Conservation (phyloP, 805 yeast species). For the Ogataea ramenticola region DNA sequence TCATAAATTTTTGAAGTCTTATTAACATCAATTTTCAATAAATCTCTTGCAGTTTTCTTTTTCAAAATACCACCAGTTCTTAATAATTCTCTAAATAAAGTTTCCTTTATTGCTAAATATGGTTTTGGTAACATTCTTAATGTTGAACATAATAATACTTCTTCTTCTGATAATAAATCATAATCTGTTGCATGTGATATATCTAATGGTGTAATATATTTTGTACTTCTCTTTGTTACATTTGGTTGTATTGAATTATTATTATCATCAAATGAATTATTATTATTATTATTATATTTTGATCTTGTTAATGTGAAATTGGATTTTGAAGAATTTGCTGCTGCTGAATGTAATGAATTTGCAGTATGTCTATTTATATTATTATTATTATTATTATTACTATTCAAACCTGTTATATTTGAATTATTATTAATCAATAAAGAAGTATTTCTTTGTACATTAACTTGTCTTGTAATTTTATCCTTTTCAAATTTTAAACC, state of each 20-base stretch:
- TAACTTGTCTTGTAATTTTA: constrained; percentile 46
- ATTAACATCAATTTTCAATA: constrained; percentile 75
- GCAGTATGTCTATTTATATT: constrained; percentile 11
- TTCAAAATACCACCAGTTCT: constrained; percentile 79
- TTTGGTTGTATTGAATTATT: constrained; percentile 13
- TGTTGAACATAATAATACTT: constrained; percentile 76
- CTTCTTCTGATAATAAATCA: constrained; percentile 79
- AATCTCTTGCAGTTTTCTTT: constrained; percentile 78
- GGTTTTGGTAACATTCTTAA: constrained; percentile 89
- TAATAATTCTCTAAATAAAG: constrained; percentile 78
- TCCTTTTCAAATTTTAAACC: constrained; percentile 88
- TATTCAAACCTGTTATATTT: neutral
- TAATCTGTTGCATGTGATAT: constrained; percentile 76
- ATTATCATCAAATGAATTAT: neutral
- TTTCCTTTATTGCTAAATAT: constrained; percentile 85
- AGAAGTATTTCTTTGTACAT: neutral
- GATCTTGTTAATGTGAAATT: constrained; percentile 1
- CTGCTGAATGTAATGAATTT: constrained; percentile 6
- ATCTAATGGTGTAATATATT: constrained; percentile 45
- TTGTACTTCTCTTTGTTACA: constrained; percentile 32
- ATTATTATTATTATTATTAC: neutral
- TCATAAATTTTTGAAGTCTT: constrained; percentile 88
- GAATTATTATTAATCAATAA: neutral
- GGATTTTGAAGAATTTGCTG: neutral
- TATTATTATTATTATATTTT: too few species aligned